A percentile compares a stretch with the other conserved stretches of the same genome.
Conservation (phyloP, 345 rosid genomes). For the Ceriops tagal region DNA sequence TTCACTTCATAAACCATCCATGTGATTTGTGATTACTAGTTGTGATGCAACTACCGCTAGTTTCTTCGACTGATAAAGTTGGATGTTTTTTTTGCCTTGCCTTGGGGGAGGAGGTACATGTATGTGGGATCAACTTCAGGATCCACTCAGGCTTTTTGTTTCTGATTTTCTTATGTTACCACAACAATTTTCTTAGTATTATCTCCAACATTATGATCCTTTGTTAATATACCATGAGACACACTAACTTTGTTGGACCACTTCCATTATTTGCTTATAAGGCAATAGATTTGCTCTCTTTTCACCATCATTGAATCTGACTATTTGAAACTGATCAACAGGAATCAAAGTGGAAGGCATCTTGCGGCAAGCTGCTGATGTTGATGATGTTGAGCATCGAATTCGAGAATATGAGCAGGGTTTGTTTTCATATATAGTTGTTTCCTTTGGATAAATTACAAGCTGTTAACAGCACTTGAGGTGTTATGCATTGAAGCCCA, state of each 20-base stretch:
- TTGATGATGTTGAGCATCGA: conserved; percentile 86
- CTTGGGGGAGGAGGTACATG: not conserved
- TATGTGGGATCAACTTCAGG: too few relatives aligned
- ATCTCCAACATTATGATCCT: not conserved
- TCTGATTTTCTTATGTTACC: not conserved
- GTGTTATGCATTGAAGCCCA: too few relatives aligned
- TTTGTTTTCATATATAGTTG: conserved; percentile 29
- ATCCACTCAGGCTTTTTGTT: not conserved
- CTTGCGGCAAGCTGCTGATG: conserved; percentile 98
- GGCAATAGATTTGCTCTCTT: not conserved
- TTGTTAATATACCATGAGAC: not conserved
- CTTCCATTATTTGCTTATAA: not conserved
- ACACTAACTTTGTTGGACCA: not conserved
- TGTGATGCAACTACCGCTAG: not conserved
- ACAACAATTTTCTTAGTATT: not conserved
- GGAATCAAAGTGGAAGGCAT: conserved; percentile 92
- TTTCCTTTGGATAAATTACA: conserved; percentile 7
- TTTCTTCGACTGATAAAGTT: not conserved
- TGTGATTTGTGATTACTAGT: not conserved
- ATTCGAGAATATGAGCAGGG: conserved; percentile 93
- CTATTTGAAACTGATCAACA: conserved; percentile 32
- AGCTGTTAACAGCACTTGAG: not conserved
- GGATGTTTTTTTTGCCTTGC: not conserved
- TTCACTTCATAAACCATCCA: not conserved
- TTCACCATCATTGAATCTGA: conserved; percentile 22